These are phyloP conservation scores for Ustilago vetiveriae DNA, from an alignment of 1,284 basidiomycete genomes.

Conservation along the genomic window DNA sequence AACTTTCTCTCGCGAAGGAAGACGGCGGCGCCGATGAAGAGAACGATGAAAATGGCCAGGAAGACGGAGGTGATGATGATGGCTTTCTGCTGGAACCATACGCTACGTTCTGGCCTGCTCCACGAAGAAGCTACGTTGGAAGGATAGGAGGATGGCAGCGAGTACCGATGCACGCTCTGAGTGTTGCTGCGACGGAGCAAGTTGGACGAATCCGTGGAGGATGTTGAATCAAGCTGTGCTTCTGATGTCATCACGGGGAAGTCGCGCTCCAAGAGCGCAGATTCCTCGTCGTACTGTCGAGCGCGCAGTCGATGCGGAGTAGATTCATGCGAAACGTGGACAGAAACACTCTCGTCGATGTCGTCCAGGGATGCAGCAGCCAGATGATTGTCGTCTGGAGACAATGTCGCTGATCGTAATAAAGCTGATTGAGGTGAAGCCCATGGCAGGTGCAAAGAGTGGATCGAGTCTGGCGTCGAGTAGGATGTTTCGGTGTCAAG, in stretches of 20 bases:
- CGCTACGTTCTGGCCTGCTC: constrained; percentile 46
- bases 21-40: constrained; percentile 64
- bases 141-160: constrained; percentile 48
- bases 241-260: constrained; percentile 1
- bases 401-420: constrained; percentile 3
- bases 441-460: background rate
- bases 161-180: constrained; percentile 21
- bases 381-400: background rate
- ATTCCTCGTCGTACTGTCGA: constrained; percentile 27
- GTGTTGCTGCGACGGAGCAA: constrained; percentile 3
- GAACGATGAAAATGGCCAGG: constrained; percentile 65
- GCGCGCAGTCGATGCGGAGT: constrained; percentile 19
- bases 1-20: constrained; percentile 61
- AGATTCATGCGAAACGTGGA: background rate
- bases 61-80: constrained; percentile 65
- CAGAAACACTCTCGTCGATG: constrained; percentile 22
- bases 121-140: constrained; percentile 56
- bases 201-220: background rate
- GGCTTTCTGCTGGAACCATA: constrained; percentile 63
- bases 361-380: constrained; percentile 6
- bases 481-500: too few species aligned
- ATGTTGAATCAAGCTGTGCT: constrained; percentile 1
- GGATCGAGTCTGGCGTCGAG: background rate
- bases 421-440: constrained; percentile 8
- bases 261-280: constrained; percentile 25